A percentile compares a stretch with the other conserved stretches of the same genome.
These are phyloP conservation scores for Solanum peruvianum DNA, from an alignment of 257 asterid genomes.

Conservation along the genomic window DNA sequence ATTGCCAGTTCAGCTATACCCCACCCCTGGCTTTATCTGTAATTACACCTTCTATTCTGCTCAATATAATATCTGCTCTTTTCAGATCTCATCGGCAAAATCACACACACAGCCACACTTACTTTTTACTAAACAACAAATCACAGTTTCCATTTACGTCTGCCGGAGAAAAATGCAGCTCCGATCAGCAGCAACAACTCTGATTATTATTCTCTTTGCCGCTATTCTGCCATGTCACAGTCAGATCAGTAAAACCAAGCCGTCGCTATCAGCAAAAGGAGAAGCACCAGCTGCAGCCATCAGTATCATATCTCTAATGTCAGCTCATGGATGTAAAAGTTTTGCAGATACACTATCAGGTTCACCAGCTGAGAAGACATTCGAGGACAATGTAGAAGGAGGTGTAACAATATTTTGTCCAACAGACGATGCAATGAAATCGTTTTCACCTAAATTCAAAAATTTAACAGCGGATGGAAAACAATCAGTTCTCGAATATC, in stretches of 20 bases:
- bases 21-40: background rate
- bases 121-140: background rate
- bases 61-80: background rate
- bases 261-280: background rate
- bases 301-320: constrained; percentile 50
- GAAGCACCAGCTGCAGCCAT: constrained; percentile 38
- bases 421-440: constrained; percentile 53
- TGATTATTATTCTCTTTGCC: background rate
- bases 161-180: background rate
- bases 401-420: constrained; percentile 83
- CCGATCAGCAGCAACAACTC: background rate
- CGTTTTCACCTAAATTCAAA: constrained; percentile 33
- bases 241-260: background rate
- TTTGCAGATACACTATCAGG: constrained; percentile 45
- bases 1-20: background rate
- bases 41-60: background rate
- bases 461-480: constrained; percentile 29
- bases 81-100: background rate
- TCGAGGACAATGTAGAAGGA: constrained; percentile 24
- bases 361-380: constrained; percentile 43
- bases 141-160: no score
- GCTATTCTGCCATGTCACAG: background rate
- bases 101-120: background rate
- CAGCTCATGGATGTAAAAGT: constrained; percentile 61
- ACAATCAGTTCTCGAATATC: constrained; percentile 36